Base-by-base conservation (phyloP, 108 stramenopile species). In the Parmales sp. region DNA sequence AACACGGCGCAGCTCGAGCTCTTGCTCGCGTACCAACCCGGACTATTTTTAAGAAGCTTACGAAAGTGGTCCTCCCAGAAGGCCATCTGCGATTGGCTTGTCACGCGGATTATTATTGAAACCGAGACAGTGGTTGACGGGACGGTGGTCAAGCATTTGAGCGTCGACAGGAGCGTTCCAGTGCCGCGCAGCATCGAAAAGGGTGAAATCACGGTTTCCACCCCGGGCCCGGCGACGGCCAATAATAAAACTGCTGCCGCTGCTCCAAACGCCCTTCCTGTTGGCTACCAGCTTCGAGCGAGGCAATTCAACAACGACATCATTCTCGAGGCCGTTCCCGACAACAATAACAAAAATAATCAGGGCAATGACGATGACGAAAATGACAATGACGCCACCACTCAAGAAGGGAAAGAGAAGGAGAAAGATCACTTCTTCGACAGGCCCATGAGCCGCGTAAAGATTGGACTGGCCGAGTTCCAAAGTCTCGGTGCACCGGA, bases 251-350 rank as follows among this genome's bases (percentile, higher is more conserved):
- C n/a, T n/a, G n/a, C n/a, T n/a, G n/a, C n/a, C n/a, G n/a, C n/a
- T n/a, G n/a, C n/a, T n/a, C n/a, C n/a, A n/a, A n/a, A n/a, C n/a
- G n/a, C n/a, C n/a, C n/a, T n/a, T n/a, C n/a, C n/a, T n/a, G n/a
- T n/a, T n/a, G 36, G 36, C n/a, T 60, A 60, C 54, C 26, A 20
- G 31, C 54, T 60, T 28, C 26, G 36, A 34, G 54, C 54, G 29
- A 20, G 54, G 54, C 54, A 60, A 34, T 28, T 60, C 31, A 34
- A 34, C 31, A 60, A 60, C 31, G 54, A 60, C 5, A 60, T 60
- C 54, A 60, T 60, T 34, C 54, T 60, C 31, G 54, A 60, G 54
- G 54, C 54, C 20, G 54, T 60, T 11, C 54, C 54, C 3, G 54
- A 34, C 26, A 34, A 60, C 4, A 2, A 2, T 23, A 48, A 23